These are phyloP conservation scores for Ganoderma multipileum DNA, from an alignment of 1,284 basidiomycete genomes.

Conservation along the genomic window DNA sequence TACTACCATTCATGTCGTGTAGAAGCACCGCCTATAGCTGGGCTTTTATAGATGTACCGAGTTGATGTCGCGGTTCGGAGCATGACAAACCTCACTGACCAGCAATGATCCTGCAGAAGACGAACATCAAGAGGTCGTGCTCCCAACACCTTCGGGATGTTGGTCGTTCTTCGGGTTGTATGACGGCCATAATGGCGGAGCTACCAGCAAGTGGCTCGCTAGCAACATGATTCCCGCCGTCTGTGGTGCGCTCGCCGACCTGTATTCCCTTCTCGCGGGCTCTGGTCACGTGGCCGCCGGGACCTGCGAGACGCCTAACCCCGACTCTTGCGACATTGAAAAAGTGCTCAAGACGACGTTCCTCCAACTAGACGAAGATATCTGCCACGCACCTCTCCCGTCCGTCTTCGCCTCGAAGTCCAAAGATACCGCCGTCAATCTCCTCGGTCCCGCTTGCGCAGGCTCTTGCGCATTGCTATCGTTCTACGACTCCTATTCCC, in stretches of 20 bases:
- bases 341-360: constrained; percentile 38
- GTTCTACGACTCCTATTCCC: constrained; percentile 53
- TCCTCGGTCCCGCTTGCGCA: constrained; percentile 40
- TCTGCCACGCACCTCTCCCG: constrained; percentile 35
- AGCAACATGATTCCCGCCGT: constrained; percentile 40
- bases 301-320: constrained; percentile 11
- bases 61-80: not conserved
- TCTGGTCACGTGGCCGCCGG: not conserved
- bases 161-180: constrained; percentile 43
- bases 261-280: constrained; percentile 27
- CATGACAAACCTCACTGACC: constrained; percentile 5
- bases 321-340: constrained; percentile 30
- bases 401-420: constrained; percentile 31
- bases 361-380: constrained; percentile 39
- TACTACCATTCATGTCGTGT: not conserved
- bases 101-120: constrained; percentile 42
- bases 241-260: constrained; percentile 38
- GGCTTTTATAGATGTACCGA: not conserved
- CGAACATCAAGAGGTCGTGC: constrained; percentile 36
- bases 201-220: constrained; percentile 40
- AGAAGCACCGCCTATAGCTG: not conserved
- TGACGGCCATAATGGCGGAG: constrained; percentile 42
- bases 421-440: constrained; percentile 23
- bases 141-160: constrained; percentile 35
- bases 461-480: constrained; percentile 50